Evolutionary conservation across 2,329 filamentous ascomycete species (phyloP).

Genomic region (Monosporascus sp.): DNA sequence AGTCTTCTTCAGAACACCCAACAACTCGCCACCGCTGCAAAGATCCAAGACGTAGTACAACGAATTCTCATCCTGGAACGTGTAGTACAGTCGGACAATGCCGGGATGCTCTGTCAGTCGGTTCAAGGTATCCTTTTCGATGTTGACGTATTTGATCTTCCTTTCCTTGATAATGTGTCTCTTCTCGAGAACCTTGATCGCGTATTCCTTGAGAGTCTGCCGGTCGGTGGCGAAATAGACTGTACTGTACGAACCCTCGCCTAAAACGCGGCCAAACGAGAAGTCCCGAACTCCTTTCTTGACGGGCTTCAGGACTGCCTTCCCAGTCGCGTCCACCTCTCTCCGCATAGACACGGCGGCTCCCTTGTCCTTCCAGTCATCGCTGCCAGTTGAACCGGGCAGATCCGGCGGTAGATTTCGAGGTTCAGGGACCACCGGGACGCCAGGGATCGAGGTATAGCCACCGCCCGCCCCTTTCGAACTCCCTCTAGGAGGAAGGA

Average conservation of each 20-base stretch:
- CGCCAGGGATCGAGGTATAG: conserved; percentile 39
- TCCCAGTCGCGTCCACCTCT: conserved; percentile 80
- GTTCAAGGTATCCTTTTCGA: conserved; percentile 97
- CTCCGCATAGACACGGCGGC: conserved; percentile 79
- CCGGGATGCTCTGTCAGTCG: conserved; percentile 93
- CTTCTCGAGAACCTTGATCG: conserved; percentile 97
- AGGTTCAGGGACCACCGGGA: conserved; percentile 32
- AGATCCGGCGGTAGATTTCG: conserved; percentile 33
- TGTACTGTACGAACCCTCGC: conserved; percentile 96
- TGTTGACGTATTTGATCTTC: conserved; percentile 99
- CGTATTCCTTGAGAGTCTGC: conserved; percentile 91
- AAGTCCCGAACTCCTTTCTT: conserved; percentile 99
- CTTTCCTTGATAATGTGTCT: conserved; percentile 99
- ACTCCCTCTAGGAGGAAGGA: conserved; percentile 68
- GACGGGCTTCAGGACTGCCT: conserved; percentile 73
- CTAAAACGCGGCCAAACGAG: conserved; percentile 81
- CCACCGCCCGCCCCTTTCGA: conserved; percentile 66
- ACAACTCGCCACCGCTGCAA: conserved; percentile 83
- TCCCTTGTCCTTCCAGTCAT: conserved; percentile 94
- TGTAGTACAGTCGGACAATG: conserved; percentile 95
- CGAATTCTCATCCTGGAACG: conserved; percentile 93
- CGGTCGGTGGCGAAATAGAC: conserved; percentile 90
- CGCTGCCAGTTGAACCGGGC: conserved; percentile 55
- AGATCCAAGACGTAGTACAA: conserved; percentile 96
- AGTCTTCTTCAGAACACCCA: conserved; percentile 90